Base-by-base conservation (phyloP, 1,284 basidiomycete species). In the Cutaneotrichosporon mucoides region DNA sequence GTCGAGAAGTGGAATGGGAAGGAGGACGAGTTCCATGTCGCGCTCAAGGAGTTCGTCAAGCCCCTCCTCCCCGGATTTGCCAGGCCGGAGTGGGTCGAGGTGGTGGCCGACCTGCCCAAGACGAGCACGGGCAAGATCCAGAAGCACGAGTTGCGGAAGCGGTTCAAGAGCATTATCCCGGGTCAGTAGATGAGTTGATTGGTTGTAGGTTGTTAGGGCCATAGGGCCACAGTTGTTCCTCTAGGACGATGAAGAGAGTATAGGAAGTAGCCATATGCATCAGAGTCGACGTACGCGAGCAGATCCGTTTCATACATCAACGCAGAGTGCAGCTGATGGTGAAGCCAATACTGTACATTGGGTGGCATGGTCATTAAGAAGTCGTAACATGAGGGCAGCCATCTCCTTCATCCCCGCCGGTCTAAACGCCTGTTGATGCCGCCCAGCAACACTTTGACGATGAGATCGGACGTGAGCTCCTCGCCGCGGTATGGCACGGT, bases 121-220 rank as follows among this genome's bases (percentile, higher is more conserved):
- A 93, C 90, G 6, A 88, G 87, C 15, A 92, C 89, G 66, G 90
- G 90, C 47, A 93, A 93, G 76, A 85, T 93, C 42, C 84, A 86
- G 85, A 92, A 92, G 78, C 88, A 90, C 75, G 73, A 90, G 34
- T 66, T 83, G 4, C 73, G 83, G 11, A 69, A 75, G 42, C 51
- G 55, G 13, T 63, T 59, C 57, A 50, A 42, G 47, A 46, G 35
- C 45, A 56, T 56, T 33, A 56, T 56, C 40, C 55, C 55, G 11
- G 34, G 46, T 33, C 46, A 48, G 46, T 48, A 48, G 24, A 24
- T 24, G 24, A 24, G 24, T 24, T 24, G 24, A 24, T 24, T 24
- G 24, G 24, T 24, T 24, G 24, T 24, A 24, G 24, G 24, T 24
- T 24, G 24, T 24, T 24, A 24, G 24, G 24, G 24, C 24, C 24